Evolutionary conservation across 495 filamentous ascomycete species (phyloP).

Genomic region (Aspergillus nidulans): DNA sequence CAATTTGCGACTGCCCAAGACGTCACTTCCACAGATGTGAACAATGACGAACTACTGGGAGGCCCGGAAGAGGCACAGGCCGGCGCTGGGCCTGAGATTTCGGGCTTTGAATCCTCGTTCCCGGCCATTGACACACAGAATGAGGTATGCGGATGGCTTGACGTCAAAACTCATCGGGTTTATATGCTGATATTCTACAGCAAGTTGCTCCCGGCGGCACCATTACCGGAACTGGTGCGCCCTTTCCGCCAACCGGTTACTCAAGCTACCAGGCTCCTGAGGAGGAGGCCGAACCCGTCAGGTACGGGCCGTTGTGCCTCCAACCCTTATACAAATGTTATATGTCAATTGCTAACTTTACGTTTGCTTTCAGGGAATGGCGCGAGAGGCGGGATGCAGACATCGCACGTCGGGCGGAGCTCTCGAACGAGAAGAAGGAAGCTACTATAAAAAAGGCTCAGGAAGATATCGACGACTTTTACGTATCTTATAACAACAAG

Average conservation of each 20-base stretch:
- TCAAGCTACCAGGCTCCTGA: constrained; percentile 51
- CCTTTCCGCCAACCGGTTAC: constrained; percentile 59
- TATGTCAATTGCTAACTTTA: background rate
- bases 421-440: constrained; percentile 69
- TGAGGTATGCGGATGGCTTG: constrained; percentile 54
- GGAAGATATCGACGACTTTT: constrained; percentile 94
- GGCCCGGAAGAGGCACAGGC: constrained; percentile 44
- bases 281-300: constrained; percentile 82
- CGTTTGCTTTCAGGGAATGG: constrained; percentile 60
- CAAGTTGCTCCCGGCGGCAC: constrained; percentile 79
- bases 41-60: constrained; percentile 67
- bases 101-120: constrained; percentile 81
- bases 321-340: background rate
- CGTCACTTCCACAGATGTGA: constrained; percentile 44
- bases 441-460: constrained; percentile 82
- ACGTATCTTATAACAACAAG: constrained; percentile 98
- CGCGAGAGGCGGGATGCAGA: constrained; percentile 78
- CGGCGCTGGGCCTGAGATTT: constrained; percentile 47
- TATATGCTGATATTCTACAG: constrained; percentile 41
- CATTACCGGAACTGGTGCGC: constrained; percentile 78
- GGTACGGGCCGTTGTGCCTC: constrained; percentile 33
- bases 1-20: constrained; percentile 83
- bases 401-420: constrained; percentile 70
- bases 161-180: constrained; percentile 14
- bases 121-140: constrained; percentile 76